phyloP scores from a whole-genome alignment of 352 stramenopile species.

The Pythium aphanidermatum region DNA sequence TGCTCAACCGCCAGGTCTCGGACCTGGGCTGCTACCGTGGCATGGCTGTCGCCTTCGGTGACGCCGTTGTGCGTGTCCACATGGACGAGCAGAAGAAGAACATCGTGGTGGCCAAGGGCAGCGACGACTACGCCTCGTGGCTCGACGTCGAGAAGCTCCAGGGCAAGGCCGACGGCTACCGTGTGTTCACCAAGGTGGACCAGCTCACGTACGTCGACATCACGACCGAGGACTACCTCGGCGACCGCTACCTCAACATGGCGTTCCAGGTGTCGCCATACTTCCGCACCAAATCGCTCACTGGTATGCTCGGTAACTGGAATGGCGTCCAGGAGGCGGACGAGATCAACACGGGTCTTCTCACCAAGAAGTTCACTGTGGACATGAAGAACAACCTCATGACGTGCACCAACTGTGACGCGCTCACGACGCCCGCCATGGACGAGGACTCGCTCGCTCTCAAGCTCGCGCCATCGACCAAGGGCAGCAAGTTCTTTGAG shows the following conservation, averaged over 20 bases:
- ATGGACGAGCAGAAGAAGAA: conserved; percentile 13
- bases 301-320: conserved; percentile 25
- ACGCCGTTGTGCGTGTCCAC: conserved; percentile 14
- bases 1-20: not conserved
- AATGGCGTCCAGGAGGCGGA: conserved; percentile 16
- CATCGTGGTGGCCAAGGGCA: conserved; percentile 11
- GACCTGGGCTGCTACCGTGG: conserved; percentile 21
- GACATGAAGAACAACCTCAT: conserved; percentile 16
- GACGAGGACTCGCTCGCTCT: no score
- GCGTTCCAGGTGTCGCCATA: conserved; percentile 19
- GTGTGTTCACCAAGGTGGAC: conserved; percentile 21
- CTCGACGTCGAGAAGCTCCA: conserved; percentile 16
- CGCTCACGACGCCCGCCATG: no score
- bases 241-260: conserved; percentile 22
- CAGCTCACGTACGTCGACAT: conserved; percentile 22
- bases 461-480: no score
- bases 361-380: no score
- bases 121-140: conserved; percentile 3
- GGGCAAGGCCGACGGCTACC: conserved; percentile 15
- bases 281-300: conserved; percentile 13
- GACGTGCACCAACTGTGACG: no score
- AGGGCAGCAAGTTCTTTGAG: no score
- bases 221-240: no score
- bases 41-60: conserved; percentile 15
- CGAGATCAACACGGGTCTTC: no score